Percentiles rank a stretch among this genome's conserved stretches.
Conservation (phyloP, 2,329 filamentous ascomycete species). For the Dactylellina cionopaga region DNA sequence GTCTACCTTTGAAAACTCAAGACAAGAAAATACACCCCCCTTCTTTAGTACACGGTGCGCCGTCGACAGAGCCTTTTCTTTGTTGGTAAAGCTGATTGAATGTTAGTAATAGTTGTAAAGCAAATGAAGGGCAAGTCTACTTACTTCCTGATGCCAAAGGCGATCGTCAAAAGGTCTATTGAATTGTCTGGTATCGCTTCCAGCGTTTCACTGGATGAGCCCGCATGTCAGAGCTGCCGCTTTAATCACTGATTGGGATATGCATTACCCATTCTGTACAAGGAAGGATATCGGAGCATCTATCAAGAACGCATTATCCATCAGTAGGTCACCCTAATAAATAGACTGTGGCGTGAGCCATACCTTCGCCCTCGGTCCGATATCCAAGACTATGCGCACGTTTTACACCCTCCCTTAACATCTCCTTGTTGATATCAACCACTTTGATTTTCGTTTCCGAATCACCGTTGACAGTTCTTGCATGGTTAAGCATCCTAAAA, state of each 20-base stretch:
- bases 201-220: conserved; percentile 58
- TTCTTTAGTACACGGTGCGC: conserved; percentile 90
- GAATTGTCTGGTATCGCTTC: conserved; percentile 70
- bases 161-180: conserved; percentile 96
- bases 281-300: conserved; percentile 52
- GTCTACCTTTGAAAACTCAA: conserved; percentile 91
- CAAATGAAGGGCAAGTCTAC: not conserved
- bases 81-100: conserved; percentile 77
- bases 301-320: not conserved
- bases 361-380: conserved; percentile 48
- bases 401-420: conserved; percentile 88
- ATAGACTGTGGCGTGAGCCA: conserved; percentile 19
- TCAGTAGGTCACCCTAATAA: conserved; percentile 50
- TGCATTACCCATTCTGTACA: conserved; percentile 50
- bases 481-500: conserved; percentile 92
- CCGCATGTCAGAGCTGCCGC: conserved; percentile 67
- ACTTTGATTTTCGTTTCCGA: conserved; percentile 84
- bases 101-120: conserved; percentile 3
- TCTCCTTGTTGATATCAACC: conserved; percentile 93
- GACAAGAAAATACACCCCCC: conserved; percentile 92
- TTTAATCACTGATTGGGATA: conserved; percentile 68
- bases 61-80: conserved; percentile 81
- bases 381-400: conserved; percentile 69
- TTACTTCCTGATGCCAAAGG: conserved; percentile 89
- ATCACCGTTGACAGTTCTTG: conserved; percentile 81